phyloP scores from a whole-genome alignment of 148 eudicot species.

The Camellia granthamiana region DNA sequence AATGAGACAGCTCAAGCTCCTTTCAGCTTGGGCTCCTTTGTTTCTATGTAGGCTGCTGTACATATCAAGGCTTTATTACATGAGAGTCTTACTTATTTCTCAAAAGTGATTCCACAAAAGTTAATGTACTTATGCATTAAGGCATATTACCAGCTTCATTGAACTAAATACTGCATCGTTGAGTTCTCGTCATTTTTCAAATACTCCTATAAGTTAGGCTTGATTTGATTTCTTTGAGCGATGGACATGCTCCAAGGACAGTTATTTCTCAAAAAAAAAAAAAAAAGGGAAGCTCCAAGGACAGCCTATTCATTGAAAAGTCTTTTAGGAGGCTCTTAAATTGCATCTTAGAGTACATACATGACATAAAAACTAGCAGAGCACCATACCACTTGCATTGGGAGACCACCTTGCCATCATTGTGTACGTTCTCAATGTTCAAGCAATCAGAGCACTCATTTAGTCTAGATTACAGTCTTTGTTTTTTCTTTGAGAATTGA shows the following conservation, averaged over 20 bases:
- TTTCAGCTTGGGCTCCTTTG: neutral
- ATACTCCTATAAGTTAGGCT: neutral
- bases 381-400: neutral
- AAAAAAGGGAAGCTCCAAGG: neutral
- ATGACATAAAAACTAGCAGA: neutral
- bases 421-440: neutral
- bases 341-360: neutral
- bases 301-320: neutral
- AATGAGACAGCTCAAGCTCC: neutral
- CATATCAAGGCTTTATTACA: neutral
- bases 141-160: neutral
- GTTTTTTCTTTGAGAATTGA: neutral
- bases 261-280: neutral
- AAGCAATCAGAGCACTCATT: neutral
- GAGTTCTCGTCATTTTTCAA: neutral
- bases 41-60: neutral
- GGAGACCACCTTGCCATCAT: neutral
- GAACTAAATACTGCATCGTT: neutral
- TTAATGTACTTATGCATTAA: no score
- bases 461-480: slow-evolving; percentile 4
- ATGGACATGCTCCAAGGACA: neutral
- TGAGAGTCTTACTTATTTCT: neutral
- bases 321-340: neutral
- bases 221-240: slow-evolving; percentile 5
- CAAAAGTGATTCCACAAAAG: neutral